These are phyloP conservation scores for Cyberlindnera sargentensis DNA, from an alignment of 805 yeast species.

Conservation along the genomic window DNA sequence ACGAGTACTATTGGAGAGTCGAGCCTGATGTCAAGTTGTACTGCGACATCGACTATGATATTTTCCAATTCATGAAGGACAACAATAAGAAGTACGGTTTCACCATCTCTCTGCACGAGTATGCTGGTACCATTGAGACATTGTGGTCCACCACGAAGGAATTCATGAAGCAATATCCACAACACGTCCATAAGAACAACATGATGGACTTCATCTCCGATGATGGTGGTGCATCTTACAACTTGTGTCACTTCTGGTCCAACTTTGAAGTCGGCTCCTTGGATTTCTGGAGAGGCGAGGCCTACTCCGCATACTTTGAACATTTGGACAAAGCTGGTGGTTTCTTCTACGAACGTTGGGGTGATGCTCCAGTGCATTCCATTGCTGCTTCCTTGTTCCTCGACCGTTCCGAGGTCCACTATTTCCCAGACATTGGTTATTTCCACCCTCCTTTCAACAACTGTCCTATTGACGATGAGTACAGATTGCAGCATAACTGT, in stretches of 20 bases:
- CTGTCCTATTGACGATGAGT: constrained; percentile 64
- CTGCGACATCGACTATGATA: constrained; percentile 62
- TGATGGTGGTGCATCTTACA: constrained; percentile 62
- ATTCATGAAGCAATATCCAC: constrained; percentile 38
- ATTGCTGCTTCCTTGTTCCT: constrained; percentile 63
- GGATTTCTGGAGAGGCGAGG: constrained; percentile 57
- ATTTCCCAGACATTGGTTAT: constrained; percentile 73
- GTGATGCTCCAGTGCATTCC: constrained; percentile 87
- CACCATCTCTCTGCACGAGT: constrained; percentile 62
- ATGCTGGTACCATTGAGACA: constrained; percentile 51
- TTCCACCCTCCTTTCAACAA: constrained; percentile 72
- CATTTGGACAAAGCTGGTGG: constrained; percentile 66
- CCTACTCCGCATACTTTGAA: constrained; percentile 57
- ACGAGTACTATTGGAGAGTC: constrained; percentile 72
- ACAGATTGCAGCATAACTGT: constrained; percentile 60
- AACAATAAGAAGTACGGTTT: constrained; percentile 61
- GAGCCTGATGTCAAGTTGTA: constrained; percentile 59
- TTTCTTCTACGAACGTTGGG: constrained; percentile 86
- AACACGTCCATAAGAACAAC: constrained; percentile 38
- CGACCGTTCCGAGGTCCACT: constrained; percentile 53
- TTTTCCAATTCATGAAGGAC: constrained; percentile 54
- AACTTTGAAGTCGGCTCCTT: constrained; percentile 71
- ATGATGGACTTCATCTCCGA: constrained; percentile 57
- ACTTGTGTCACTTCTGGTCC: constrained; percentile 79
- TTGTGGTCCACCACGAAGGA: constrained; percentile 55